A percentile compares a stretch with the other conserved stretches of the same genome.
phyloP scores from a whole-genome alignment of 2,329 filamentous ascomycete species.

The Aspergillus sp. region DNA sequence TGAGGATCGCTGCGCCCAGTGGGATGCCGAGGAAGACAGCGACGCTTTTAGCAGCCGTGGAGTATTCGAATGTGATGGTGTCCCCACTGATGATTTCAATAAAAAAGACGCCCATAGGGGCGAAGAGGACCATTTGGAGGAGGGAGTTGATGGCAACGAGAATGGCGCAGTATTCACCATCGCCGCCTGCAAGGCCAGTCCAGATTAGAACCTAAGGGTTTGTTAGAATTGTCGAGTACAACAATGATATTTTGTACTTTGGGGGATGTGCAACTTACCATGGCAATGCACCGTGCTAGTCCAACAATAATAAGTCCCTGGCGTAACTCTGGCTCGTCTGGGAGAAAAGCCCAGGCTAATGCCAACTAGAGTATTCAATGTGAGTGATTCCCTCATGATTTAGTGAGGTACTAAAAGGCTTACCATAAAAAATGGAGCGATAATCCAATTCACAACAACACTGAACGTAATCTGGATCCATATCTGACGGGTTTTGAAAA shows the following conservation, averaged over 20 bases:
- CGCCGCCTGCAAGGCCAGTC: slow-evolving; percentile 72
- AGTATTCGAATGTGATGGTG: slow-evolving; percentile 51
- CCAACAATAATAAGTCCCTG: slow-evolving; percentile 77
- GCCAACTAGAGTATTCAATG: slow-evolving; percentile 40
- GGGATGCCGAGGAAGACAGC: slow-evolving; percentile 83
- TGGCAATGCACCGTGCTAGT: slow-evolving; percentile 79
- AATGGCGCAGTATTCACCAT: slow-evolving; percentile 77
- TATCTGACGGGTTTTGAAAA: slow-evolving; percentile 57
- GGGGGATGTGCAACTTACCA: slow-evolving; percentile 51
- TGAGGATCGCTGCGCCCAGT: slow-evolving; percentile 70
- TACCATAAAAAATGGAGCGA: slow-evolving; percentile 80
- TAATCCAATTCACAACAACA: slow-evolving; percentile 73
- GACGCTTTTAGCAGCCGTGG: slow-evolving; percentile 70
- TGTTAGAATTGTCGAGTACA: no score
- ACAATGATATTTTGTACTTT: not conserved
- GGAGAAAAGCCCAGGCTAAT: slow-evolving; percentile 49
- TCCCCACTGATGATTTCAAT: slow-evolving; percentile 62
- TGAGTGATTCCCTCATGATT: not conserved
- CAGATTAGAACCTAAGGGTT: slow-evolving; percentile 59
- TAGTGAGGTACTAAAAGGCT: slow-evolving; percentile 11
- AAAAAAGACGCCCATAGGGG: slow-evolving; percentile 64
- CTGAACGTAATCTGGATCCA: slow-evolving; percentile 77
- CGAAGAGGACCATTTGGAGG: slow-evolving; percentile 69
- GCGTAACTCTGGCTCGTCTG: slow-evolving; percentile 45
- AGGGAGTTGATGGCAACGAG: slow-evolving; percentile 72